Conservation (phyloP, 331 rosid genomes). For the Pyrus hybrid region DNA sequence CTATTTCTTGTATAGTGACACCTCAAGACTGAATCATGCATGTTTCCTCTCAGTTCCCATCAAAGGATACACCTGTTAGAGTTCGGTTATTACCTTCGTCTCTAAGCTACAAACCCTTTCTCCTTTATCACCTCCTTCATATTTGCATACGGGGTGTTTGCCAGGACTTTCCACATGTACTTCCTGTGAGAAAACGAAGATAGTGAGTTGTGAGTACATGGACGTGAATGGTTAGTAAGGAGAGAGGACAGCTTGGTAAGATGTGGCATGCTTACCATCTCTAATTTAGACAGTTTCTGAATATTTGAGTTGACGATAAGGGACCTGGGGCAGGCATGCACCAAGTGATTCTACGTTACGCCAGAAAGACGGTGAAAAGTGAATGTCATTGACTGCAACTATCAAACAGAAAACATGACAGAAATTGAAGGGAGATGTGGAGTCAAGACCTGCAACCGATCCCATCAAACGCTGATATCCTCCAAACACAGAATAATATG, state of each 20-base stretch:
- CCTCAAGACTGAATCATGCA: too few relatives aligned
- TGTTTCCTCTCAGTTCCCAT: neutral
- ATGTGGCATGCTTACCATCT: neutral
- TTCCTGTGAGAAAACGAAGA: too few relatives aligned
- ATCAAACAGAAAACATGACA: constrained; percentile 2
- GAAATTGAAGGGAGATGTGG: neutral
- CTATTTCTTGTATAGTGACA: too few relatives aligned
- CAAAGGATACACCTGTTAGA: neutral
- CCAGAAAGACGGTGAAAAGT: neutral
- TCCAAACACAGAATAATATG: neutral
- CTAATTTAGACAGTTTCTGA: neutral
- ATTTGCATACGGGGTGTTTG: too few relatives aligned
- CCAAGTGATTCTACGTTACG: neutral
- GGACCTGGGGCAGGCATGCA: neutral
- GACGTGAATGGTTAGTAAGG: too few relatives aligned
- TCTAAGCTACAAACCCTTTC: constrained; percentile 3
- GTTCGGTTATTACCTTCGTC: constrained; percentile 6
- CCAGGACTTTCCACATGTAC: too few relatives aligned
- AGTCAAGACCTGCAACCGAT: constrained; percentile 2
- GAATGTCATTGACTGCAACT: neutral
- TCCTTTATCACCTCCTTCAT: too few relatives aligned
- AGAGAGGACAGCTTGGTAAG: too few relatives aligned
- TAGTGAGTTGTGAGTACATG: too few relatives aligned
- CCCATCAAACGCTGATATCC: neutral
- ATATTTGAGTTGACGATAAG: neutral